Evolutionary conservation across 768 basidiomycete genomes (phyloP).

Genomic region (Hypsizygus marmoreus): DNA sequence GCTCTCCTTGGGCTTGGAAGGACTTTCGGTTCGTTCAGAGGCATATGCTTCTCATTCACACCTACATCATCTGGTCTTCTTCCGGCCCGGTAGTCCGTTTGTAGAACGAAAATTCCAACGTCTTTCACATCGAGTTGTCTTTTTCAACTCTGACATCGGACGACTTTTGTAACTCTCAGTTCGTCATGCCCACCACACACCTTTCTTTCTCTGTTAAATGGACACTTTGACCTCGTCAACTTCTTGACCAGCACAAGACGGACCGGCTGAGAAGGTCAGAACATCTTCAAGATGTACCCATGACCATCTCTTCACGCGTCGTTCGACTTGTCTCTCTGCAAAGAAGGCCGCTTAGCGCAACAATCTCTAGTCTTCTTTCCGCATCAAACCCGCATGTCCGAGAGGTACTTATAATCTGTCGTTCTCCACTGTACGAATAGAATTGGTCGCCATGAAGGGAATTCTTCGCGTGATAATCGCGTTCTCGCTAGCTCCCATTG

Average conservation of each 20-base stretch:
- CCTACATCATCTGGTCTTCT: not conserved
- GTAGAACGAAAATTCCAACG: not conserved
- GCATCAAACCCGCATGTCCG: constrained; percentile 14
- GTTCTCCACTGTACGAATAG: not conserved
- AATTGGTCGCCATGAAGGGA: constrained; percentile 11
- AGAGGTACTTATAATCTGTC: constrained; percentile 8
- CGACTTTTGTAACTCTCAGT: too few species aligned
- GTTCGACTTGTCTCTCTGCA: constrained; percentile 1
- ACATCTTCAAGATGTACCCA: constrained; percentile 10
- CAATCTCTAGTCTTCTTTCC: constrained; percentile 11
- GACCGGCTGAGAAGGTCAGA: constrained; percentile 11
- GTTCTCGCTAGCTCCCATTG: constrained; percentile 7
- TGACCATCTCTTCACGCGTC: constrained; percentile 16
- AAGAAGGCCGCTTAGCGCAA: constrained; percentile 4
- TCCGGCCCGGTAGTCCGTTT: constrained; percentile 1
- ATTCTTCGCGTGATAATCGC: constrained; percentile 13
- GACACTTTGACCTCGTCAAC: too few species aligned
- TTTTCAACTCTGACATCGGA: too few species aligned
- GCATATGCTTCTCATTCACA: too few species aligned
- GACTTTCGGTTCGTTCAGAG: too few species aligned
- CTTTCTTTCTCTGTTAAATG: too few species aligned
- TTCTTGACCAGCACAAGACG: too few species aligned
- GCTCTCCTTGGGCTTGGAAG: too few species aligned
- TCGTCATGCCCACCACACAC: constrained; percentile 3
- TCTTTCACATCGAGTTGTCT: too few species aligned